Evolutionary conservation across 192 early-diverging fungal genomes (phyloP).

Genomic region (Rhizophagus prolifer): DNA sequence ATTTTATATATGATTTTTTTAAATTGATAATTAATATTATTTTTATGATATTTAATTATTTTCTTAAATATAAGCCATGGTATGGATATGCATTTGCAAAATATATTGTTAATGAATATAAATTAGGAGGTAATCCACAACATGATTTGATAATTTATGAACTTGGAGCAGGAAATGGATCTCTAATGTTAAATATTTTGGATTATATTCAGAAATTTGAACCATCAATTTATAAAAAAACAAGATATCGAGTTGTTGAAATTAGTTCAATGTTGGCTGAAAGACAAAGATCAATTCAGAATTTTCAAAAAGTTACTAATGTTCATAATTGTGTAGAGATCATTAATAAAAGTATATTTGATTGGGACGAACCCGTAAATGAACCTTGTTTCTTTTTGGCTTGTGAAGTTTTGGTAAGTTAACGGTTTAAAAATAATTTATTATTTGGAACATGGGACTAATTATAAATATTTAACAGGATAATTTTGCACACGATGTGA

Average conservation of each 20-base stretch:
- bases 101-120: conserved; percentile 81
- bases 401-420: conserved; percentile 93
- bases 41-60: conserved; percentile 8
- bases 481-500: conserved; percentile 95
- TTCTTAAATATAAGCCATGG: conserved; percentile 59
- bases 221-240: conserved; percentile 76
- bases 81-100: conserved; percentile 92
- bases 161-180: conserved; percentile 96
- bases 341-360: conserved; percentile 91
- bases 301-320: conserved; percentile 37
- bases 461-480: conserved; percentile 60
- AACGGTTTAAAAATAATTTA: too few relatives aligned
- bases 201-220: conserved; percentile 79
- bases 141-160: conserved; percentile 88
- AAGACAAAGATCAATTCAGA: conserved; percentile 57
- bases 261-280: conserved; percentile 84
- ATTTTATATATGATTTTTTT: background rate
- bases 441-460: too few relatives aligned
- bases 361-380: conserved; percentile 72
- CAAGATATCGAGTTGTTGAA: conserved; percentile 89
- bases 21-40: too few relatives aligned
- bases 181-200: conserved; percentile 90
- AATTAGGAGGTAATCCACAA: conserved; percentile 53
- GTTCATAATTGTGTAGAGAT: conserved; percentile 68
- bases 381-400: conserved; percentile 89